These are phyloP conservation scores for Bidens hawaiensis DNA, from an alignment of 140 eudicot species.

Conservation along the genomic window DNA sequence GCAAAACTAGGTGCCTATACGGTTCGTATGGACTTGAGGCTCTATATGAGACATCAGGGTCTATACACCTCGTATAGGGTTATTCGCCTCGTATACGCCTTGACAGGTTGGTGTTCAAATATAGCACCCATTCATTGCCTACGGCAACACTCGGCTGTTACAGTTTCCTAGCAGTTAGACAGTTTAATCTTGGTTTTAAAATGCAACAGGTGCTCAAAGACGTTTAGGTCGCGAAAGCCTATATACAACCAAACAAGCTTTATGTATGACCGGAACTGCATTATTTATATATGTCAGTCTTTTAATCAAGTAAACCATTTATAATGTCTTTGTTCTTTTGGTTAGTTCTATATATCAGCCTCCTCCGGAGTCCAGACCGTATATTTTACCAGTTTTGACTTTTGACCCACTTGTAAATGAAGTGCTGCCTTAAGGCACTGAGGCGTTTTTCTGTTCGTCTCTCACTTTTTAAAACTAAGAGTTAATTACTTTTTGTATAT, in stretches of 20 bases:
- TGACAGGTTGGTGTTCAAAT: too few relatives aligned
- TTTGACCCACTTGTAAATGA: neutral
- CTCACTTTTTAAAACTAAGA: neutral
- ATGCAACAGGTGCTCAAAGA: neutral
- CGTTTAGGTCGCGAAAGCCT: neutral
- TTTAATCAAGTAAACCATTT: neutral
- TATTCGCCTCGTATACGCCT: too few relatives aligned
- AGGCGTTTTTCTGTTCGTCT: neutral
- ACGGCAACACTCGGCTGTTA: too few relatives aligned
- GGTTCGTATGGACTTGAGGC: too few relatives aligned
- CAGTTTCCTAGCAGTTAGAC: neutral
- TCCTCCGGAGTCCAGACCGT: neutral
- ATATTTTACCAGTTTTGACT: neutral
- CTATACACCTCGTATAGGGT: too few relatives aligned
- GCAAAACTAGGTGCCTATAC: too few relatives aligned
- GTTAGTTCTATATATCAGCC: neutral
- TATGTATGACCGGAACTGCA: too few relatives aligned
- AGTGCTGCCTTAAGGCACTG: neutral
- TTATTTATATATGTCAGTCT: neutral
- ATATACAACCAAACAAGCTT: too few relatives aligned
- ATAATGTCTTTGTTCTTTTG: neutral
- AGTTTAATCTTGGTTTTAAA: neutral
- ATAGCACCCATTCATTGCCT: too few relatives aligned
- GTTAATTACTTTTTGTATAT: neutral
- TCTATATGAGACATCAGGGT: too few relatives aligned